Base-by-base conservation (phyloP, 2,329 filamentous ascomycete species). In the Zymoseptoria brevis region DNA sequence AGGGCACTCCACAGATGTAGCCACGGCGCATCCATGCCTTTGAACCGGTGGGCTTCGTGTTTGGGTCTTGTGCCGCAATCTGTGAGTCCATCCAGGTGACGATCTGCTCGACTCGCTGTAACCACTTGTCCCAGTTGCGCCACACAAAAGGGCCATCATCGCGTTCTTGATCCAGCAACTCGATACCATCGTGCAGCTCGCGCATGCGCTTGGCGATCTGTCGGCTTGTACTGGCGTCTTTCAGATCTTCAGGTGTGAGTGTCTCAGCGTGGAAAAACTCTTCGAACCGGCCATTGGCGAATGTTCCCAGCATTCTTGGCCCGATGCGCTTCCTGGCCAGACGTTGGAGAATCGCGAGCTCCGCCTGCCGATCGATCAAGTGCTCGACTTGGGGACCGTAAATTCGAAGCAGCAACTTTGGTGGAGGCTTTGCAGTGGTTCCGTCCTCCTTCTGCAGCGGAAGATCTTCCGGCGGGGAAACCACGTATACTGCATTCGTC, bases 121-220 rank as follows among this genome's bases (percentile, higher is more conserved):
- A 81, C 92, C 92, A 96, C 71, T 87, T 89, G 72, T 97, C 91
- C 93, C 93, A 99, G 71, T 96, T 97, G 66, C 83, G 86, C 83
- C 90, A 96, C 9, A 96, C 87, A 57, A 86, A 87, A 0, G 94
- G 88, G 0, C 94, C 94, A 19, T 81, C 85, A 41, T 88, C 83
- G 55, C 86, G 82, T 74, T 99, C 94, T 41, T 86, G 80, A 1
- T 87, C 83, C 0, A 96, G 81, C 19, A 99, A 79, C 26, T 96
- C 91, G 62, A 99, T 87, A 0, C 94, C 94, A 56, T 96, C 89
- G 69, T 99, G 94, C 41, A 99, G 81, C 74, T 99, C 94, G 63
- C 92, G 83, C 90, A 99, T 96, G 55, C 94, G 89, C 79, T 97
- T 97, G 11, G 94, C 93, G 70, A 99, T 99, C 71, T 96, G 89